These are phyloP conservation scores for Dalechampia spathulata DNA, from an alignment of 441 rosid genomes.

Conservation along the genomic window DNA sequence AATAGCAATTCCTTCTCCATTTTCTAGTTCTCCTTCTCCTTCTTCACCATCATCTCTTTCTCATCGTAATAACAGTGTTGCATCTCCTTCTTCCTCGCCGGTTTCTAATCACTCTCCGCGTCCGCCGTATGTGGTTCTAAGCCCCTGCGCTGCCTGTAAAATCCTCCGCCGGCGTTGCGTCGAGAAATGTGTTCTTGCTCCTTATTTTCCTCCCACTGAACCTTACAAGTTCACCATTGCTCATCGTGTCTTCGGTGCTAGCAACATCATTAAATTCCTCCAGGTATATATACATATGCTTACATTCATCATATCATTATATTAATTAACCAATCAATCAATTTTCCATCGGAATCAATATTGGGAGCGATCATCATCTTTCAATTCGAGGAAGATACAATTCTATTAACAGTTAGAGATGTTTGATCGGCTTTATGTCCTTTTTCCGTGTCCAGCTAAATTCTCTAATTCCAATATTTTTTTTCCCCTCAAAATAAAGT, in stretches of 20 bases:
- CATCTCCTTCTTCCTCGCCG: constrained; percentile 12
- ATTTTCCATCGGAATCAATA: too few species aligned
- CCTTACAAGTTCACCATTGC: constrained; percentile 64
- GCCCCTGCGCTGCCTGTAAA: constrained; percentile 79
- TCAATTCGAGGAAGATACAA: too few species aligned
- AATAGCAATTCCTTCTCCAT: too few species aligned
- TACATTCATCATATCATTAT: too few species aligned
- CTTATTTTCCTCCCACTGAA: constrained; percentile 66
- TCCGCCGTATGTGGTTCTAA: constrained; percentile 23
- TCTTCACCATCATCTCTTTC: constrained; percentile 15
- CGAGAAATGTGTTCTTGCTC: constrained; percentile 57
- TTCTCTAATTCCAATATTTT: too few species aligned
- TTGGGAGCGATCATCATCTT: too few species aligned
- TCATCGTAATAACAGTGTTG: constrained; percentile 2
- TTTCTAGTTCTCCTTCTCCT: constrained; percentile 9
- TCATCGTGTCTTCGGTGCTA: constrained; percentile 63
- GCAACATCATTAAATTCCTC: constrained; percentile 63
- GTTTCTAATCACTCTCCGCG: too few species aligned
- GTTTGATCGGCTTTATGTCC: too few species aligned
- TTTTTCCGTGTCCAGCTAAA: neutral
- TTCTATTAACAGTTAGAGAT: too few species aligned
- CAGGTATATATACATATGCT: constrained; percentile 49
- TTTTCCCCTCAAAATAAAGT: neutral
- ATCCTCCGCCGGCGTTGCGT: constrained; percentile 61
- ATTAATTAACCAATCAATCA: too few species aligned